Percentiles rank a stretch among this genome's conserved stretches.
phyloP scores from a whole-genome alignment of 2,329 filamentous ascomycete genomes.

The Cordyceps sp. region DNA sequence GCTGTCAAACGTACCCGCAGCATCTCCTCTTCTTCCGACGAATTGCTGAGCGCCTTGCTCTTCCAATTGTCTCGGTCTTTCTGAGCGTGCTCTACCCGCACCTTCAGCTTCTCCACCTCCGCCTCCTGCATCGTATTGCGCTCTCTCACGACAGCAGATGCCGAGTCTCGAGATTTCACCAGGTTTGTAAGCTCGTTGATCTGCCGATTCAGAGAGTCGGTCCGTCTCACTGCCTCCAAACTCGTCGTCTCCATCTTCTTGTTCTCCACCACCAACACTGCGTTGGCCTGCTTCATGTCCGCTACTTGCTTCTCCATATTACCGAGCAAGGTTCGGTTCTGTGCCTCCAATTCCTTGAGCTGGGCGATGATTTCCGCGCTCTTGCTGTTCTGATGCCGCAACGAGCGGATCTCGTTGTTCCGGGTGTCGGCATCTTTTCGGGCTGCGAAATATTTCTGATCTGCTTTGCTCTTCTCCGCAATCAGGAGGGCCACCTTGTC shows the following conservation, averaged over 20 bases:
- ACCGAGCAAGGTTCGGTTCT: conserved; percentile 56
- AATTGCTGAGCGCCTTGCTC: conserved; percentile 64
- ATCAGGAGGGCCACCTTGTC: conserved; percentile 58
- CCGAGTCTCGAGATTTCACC: conserved; percentile 59
- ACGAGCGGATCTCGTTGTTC: conserved; percentile 60
- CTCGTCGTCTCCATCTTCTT: conserved; percentile 58
- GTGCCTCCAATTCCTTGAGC: conserved; percentile 75
- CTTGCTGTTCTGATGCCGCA: conserved; percentile 72
- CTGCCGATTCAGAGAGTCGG: conserved; percentile 60
- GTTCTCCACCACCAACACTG: conserved; percentile 52
- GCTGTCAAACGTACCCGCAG: conserved; percentile 52
- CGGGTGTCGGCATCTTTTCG: conserved; percentile 86
- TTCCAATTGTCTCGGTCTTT: conserved; percentile 81
- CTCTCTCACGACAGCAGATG: conserved; percentile 32
- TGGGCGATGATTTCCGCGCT: conserved; percentile 88
- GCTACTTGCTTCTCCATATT: conserved; percentile 85
- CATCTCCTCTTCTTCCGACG: conserved; percentile 68
- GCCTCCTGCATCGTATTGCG: conserved; percentile 46
- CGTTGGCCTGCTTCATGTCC: conserved; percentile 66
- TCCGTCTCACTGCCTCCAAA: conserved; percentile 50
- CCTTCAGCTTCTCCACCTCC: conserved; percentile 66
- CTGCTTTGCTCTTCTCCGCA: conserved; percentile 87
- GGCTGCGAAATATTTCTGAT: conserved; percentile 94
- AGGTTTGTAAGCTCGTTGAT: conserved; percentile 59
- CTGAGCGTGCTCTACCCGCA: conserved; percentile 59